phyloP scores from a whole-genome alignment of 2,329 filamentous ascomycete species.

The Phoma herbarum region DNA sequence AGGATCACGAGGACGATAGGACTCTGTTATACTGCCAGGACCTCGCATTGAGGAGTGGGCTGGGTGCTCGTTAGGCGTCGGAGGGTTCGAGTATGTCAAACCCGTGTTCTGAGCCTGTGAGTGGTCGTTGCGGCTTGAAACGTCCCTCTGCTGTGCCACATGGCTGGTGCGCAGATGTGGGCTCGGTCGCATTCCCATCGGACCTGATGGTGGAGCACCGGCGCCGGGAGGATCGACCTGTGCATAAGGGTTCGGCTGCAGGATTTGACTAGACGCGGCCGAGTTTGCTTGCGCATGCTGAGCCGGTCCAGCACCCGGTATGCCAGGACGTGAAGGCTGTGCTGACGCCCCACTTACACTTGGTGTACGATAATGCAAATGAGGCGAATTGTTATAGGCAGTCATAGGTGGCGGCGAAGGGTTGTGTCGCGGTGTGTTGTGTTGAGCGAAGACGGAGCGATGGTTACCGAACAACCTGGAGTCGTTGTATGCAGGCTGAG shows the following conservation, averaged over 20 bases:
- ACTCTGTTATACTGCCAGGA: constrained; percentile 35
- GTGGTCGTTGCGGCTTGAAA: constrained; percentile 45
- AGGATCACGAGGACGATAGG: constrained; percentile 41
- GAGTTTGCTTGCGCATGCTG: constrained; percentile 32
- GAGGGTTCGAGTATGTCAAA: constrained; percentile 46
- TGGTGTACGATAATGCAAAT: constrained; percentile 47
- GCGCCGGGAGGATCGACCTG: constrained; percentile 48
- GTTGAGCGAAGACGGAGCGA: constrained; percentile 46
- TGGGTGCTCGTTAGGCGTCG: constrained; percentile 44
- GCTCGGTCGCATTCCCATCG: constrained; percentile 50
- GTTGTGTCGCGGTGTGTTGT: constrained; percentile 44
- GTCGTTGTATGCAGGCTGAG: constrained; percentile 39
- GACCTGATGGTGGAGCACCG: constrained; percentile 38
- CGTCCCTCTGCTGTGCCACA: constrained; percentile 40
- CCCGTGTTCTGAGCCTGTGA: constrained; percentile 42
- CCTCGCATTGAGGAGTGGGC: constrained; percentile 37
- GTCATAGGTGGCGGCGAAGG: constrained; percentile 46
- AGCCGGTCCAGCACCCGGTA: constrained; percentile 32
- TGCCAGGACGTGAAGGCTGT: constrained; percentile 37
- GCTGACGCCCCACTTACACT: constrained; percentile 44
- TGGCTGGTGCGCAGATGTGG: constrained; percentile 46
- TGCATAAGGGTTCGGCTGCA: constrained; percentile 51
- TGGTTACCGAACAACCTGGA: constrained; percentile 36
- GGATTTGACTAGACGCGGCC: constrained; percentile 38
- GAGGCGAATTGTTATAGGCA: constrained; percentile 45